phyloP scores from a whole-genome alignment of 148 eudicot genomes.

The Euryodendron excelsum region DNA sequence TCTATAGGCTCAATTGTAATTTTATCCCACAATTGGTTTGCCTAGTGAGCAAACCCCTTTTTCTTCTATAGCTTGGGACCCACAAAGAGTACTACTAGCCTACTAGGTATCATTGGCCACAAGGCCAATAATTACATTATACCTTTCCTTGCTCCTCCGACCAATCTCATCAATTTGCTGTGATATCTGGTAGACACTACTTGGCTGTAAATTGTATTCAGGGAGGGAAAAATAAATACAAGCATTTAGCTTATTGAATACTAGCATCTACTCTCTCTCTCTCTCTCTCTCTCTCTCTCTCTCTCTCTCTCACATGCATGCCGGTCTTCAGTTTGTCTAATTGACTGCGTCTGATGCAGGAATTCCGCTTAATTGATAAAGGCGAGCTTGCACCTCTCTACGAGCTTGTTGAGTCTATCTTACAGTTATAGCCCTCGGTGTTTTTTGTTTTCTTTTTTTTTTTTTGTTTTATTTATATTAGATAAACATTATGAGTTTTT shows the following conservation, averaged over 20 bases:
- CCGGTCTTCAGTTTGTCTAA: background rate
- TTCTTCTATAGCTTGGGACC: background rate
- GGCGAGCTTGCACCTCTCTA: conserved; percentile 61
- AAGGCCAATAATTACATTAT: background rate
- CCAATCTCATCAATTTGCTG: background rate
- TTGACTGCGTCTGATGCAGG: conserved; percentile 39
- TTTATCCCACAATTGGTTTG: background rate
- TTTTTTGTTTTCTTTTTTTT: background rate
- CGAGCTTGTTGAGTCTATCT: conserved; percentile 47
- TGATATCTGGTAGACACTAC: background rate
- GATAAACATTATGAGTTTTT: background rate
- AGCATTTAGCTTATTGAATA: too few species aligned
- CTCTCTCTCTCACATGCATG: background rate
- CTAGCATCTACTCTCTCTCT: background rate
- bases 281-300: background rate
- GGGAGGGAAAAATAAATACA: too few species aligned
- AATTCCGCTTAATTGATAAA: conserved; percentile 58
- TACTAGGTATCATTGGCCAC: too few species aligned
- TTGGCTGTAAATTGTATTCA: too few species aligned
- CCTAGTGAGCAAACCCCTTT: too few species aligned
- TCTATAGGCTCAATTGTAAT: background rate
- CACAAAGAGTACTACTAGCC: background rate
- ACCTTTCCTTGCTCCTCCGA: background rate
- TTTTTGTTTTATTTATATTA: background rate
- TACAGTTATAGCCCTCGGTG: conserved; percentile 12